Evolutionary conservation across 2,329 filamentous ascomycete species (phyloP), one percentile per base, ranked within the genome.

Genomic region (Setomelanomma holmii): DNA sequence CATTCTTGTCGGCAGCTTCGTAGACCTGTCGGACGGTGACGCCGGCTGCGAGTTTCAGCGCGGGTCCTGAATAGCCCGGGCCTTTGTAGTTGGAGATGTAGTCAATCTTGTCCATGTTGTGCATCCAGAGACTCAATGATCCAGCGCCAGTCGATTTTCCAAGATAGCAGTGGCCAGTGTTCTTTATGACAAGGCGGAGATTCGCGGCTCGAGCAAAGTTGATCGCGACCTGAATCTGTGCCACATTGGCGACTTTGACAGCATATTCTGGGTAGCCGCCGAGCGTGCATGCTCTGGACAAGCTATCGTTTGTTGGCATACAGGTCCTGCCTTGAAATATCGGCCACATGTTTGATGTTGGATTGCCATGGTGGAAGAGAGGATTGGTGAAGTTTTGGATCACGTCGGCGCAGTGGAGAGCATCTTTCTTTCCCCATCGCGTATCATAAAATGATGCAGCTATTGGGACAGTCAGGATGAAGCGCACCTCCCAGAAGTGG

Each of bases 331-430:
- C 65, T 34, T 68, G 57, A 45, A 60, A 69, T 2, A 67, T 47
- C 1, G 63, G 63, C 49, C 53, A 66, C 56, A 67, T 64, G 36
- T 67, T 63, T 0, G 64, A 67, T 0, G 65, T 66, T 5, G 63
- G 63, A 14, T 64, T 53, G 21, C 11, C 66, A 79, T 82, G 38
- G 44, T 53, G 51, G n/a, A 56, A 52, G 3, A 36, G 22, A 5
- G 58, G 47, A 14, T 46, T 53, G 6, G 47, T 56, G 42, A 55
- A 65, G 27, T 48, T 56, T 3, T 39, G 38, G 4, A 43, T 36
- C 3, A 65, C 20, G 30, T 49, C 24, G 14, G 45, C 27, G 27
- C 63, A 66, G 16, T 40, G 35, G 33, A 36, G 33, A 11, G 20
- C 6, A 41, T 59, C 41, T 30, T 57, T 54, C 17, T 19, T 24